These are phyloP conservation scores for Lichtheimia ornata DNA, from an alignment of 371 early-diverging fungal genomes.

Conservation along the genomic window DNA sequence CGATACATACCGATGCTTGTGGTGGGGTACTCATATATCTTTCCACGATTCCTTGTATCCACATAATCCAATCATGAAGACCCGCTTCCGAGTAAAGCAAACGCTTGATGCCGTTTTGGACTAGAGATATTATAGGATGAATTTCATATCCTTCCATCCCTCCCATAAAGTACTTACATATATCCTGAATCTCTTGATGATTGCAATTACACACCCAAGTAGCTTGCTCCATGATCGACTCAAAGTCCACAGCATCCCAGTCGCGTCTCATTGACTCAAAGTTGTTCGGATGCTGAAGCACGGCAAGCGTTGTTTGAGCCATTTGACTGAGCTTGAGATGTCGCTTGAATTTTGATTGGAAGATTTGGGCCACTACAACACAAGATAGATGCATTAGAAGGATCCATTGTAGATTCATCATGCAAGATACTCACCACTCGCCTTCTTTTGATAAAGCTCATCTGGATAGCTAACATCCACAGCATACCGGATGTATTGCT, in stretches of 20 bases:
- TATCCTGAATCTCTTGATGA: constrained; percentile 31
- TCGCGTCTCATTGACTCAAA: constrained; percentile 43
- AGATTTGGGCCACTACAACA: constrained; percentile 48
- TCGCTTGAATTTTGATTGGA: constrained; percentile 53
- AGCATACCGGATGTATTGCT: constrained; percentile 26
- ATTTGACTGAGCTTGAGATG: constrained; percentile 53
- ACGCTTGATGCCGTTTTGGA: constrained; percentile 36
- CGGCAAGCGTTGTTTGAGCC: constrained; percentile 44
- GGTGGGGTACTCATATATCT: constrained; percentile 24
- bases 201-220: constrained; percentile 59
- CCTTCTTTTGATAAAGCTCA: constrained; percentile 31
- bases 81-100: constrained; percentile 27
- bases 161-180: constrained; percentile 25
- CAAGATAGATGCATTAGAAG: background rate
- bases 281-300: constrained; percentile 33
- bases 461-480: constrained; percentile 30
- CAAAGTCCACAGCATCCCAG: constrained; percentile 56
- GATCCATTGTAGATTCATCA: background rate
- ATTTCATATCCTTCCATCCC: background rate
- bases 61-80: constrained; percentile 51
- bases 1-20: background rate
- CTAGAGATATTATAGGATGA: constrained; percentile 16
- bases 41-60: constrained; percentile 43
- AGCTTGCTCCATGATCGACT: constrained; percentile 50
- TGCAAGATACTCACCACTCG: constrained; percentile 23